Percentiles rank a stretch among this genome's conserved stretches.
These are phyloP conservation scores for Pleurotus ostreatus DNA, from an alignment of 768 basidiomycete species.

Conservation along the genomic window DNA sequence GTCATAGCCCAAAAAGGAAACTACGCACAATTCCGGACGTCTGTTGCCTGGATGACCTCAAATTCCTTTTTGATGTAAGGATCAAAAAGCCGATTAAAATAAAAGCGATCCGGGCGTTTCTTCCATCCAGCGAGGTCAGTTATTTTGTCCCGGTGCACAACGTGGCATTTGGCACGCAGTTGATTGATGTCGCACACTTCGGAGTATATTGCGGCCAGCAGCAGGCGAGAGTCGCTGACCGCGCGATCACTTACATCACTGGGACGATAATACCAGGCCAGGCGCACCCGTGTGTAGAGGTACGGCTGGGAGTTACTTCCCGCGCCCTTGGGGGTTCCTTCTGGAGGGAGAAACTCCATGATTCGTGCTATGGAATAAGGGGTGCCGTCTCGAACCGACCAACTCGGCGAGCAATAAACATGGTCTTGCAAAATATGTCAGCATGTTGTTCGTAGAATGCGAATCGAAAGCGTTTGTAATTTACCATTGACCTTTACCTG, in stretches of 20 bases:
- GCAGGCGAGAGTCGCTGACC: slow-evolving; percentile 84
- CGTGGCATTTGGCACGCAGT: slow-evolving; percentile 89
- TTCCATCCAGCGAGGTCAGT: slow-evolving; percentile 92
- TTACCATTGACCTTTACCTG: slow-evolving; percentile 85
- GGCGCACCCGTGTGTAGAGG: slow-evolving; percentile 76
- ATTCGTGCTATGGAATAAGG: slow-evolving; percentile 95
- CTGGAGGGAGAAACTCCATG: slow-evolving; percentile 91
- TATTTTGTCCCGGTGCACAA: slow-evolving; percentile 93
- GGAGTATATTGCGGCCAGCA: slow-evolving; percentile 94
- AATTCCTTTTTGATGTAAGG: slow-evolving; percentile 98
- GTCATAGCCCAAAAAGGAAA: slow-evolving; percentile 6
- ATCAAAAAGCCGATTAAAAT: slow-evolving; percentile 93
- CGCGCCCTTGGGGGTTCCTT: slow-evolving; percentile 51
- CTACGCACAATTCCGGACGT: slow-evolving; percentile 83
- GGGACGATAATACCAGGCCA: slow-evolving; percentile 96
- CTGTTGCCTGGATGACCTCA: slow-evolving; percentile 85
- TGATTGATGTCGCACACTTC: slow-evolving; percentile 95
- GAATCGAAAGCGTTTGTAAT: slow-evolving; percentile 22
- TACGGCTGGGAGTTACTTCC: slow-evolving; percentile 64
- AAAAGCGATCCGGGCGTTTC: slow-evolving; percentile 91
- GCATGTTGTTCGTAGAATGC: slow-evolving; percentile 10
- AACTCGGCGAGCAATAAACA: slow-evolving; percentile 93
- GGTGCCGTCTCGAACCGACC: slow-evolving; percentile 89
- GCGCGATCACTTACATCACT: slow-evolving; percentile 92
- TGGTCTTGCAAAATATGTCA: slow-evolving; percentile 61